phyloP scores from a whole-genome alignment of 106 monocot species.

The Allium cepa region DNA sequence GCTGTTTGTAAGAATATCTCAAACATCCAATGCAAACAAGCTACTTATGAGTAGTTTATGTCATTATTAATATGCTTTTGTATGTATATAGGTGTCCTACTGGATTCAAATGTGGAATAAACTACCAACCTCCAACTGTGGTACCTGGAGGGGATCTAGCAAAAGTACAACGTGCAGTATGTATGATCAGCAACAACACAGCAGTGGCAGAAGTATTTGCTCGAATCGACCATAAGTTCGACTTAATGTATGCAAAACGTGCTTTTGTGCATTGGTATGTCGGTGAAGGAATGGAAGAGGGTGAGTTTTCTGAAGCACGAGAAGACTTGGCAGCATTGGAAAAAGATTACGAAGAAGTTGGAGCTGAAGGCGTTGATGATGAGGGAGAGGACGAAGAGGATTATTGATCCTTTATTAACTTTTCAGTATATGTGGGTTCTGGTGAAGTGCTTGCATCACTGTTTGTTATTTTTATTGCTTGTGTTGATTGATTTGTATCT shows the following conservation, averaged over 20 bases:
- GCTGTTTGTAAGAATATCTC: too few species aligned
- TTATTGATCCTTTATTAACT: background rate
- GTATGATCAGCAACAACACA: slow-evolving; percentile 20
- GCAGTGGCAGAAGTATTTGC: slow-evolving; percentile 17
- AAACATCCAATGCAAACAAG: too few species aligned
- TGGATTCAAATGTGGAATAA: slow-evolving; percentile 39
- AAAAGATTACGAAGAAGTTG: slow-evolving; percentile 62
- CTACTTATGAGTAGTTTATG: too few species aligned
- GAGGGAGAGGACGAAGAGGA: slow-evolving; percentile 15
- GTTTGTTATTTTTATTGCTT: too few species aligned
- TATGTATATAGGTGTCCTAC: slow-evolving; percentile 9
- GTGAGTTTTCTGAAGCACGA: slow-evolving; percentile 16
- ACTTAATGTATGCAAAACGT: slow-evolving; percentile 19
- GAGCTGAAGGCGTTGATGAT: slow-evolving; percentile 13
- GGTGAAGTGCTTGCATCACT: too few species aligned
- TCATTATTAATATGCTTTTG: background rate
- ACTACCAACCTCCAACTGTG: slow-evolving; percentile 84
- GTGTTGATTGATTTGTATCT: too few species aligned
- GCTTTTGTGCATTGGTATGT: slow-evolving; percentile 22
- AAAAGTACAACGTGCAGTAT: slow-evolving; percentile 17
- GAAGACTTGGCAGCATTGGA: slow-evolving; percentile 65
- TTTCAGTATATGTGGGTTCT: too few species aligned
- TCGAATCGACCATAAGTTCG: slow-evolving; percentile 21
- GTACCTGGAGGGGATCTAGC: slow-evolving; percentile 41
- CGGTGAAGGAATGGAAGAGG: slow-evolving; percentile 21